Conservation (phyloP, 352 stramenopile species). For the Globisporangium heterothallicum region DNA sequence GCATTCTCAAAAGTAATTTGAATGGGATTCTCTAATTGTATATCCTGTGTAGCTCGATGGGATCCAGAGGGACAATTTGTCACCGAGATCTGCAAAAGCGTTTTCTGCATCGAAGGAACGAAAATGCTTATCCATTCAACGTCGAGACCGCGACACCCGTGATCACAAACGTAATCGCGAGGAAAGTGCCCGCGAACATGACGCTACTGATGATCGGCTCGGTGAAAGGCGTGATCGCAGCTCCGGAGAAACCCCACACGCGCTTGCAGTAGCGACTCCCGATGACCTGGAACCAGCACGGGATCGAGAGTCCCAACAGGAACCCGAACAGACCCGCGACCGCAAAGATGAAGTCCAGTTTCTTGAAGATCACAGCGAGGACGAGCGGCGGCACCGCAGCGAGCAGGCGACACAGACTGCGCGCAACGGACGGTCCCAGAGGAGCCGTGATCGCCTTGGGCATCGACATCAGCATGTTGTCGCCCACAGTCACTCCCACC, state of each 20-base stretch:
- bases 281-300: slow-evolving; percentile 82
- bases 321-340: slow-evolving; percentile 78
- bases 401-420: slow-evolving; percentile 60
- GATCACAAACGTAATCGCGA: slow-evolving; percentile 67
- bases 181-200: slow-evolving; percentile 47
- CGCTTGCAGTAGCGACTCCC: slow-evolving; percentile 72
- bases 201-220: slow-evolving; percentile 60
- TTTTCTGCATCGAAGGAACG: too few relatives aligned
- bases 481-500: slow-evolving; percentile 75
- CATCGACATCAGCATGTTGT: slow-evolving; percentile 85
- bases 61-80: too few relatives aligned
- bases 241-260: slow-evolving; percentile 62
- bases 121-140: slow-evolving; percentile 48
- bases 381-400: slow-evolving; percentile 62
- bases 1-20: too few relatives aligned
- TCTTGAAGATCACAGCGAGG: slow-evolving; percentile 79
- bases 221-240: slow-evolving; percentile 69
- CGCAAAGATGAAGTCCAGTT: slow-evolving; percentile 82
- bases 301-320: slow-evolving; percentile 68
- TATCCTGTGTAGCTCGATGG: too few relatives aligned
- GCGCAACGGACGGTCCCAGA: slow-evolving; percentile 37
- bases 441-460: slow-evolving; percentile 48
- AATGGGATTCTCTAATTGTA: too few relatives aligned
- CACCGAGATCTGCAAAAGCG: too few relatives aligned
- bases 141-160: slow-evolving; percentile 60